These are phyloP conservation scores for Colletotrichum sublineola DNA, from an alignment of 2,329 filamentous ascomycete species.

Conservation along the genomic window DNA sequence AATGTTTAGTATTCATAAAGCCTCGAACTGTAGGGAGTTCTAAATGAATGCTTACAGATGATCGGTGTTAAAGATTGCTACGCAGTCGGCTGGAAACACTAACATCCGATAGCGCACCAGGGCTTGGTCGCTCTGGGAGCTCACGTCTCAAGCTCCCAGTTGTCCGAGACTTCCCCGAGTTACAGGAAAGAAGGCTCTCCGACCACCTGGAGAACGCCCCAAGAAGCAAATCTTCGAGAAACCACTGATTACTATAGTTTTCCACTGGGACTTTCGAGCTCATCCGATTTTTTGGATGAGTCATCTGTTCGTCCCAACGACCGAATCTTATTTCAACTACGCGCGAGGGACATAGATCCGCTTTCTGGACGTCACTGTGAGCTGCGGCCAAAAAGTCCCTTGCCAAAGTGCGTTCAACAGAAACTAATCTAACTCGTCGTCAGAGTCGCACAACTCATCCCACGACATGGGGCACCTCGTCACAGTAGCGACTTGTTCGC, in stretches of 20 bases:
- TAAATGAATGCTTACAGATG: not conserved
- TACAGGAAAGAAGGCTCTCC: not conserved
- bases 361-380: not conserved
- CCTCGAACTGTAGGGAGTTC: no score
- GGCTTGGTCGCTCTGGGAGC: constrained; percentile 17
- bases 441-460: not conserved
- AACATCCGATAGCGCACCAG: constrained; percentile 27
- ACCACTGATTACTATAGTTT: not conserved
- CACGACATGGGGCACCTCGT: constrained; percentile 44
- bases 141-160: constrained; percentile 21
- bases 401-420: not conserved
- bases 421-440: not conserved
- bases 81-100: not conserved
- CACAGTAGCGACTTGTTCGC: constrained; percentile 54
- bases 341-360: not conserved
- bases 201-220: not conserved
- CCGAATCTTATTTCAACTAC: constrained; percentile 25
- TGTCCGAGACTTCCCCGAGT: constrained; percentile 19
- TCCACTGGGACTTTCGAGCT: not conserved
- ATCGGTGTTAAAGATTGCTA: constrained; percentile 17
- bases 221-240: not conserved
- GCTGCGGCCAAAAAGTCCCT: not conserved
- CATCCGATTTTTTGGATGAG: constrained; percentile 17
- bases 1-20: not conserved
- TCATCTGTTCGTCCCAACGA: constrained; percentile 26